Conservation (phyloP, 441 rosid genomes). For the Rhodomyrtus psidioides region DNA sequence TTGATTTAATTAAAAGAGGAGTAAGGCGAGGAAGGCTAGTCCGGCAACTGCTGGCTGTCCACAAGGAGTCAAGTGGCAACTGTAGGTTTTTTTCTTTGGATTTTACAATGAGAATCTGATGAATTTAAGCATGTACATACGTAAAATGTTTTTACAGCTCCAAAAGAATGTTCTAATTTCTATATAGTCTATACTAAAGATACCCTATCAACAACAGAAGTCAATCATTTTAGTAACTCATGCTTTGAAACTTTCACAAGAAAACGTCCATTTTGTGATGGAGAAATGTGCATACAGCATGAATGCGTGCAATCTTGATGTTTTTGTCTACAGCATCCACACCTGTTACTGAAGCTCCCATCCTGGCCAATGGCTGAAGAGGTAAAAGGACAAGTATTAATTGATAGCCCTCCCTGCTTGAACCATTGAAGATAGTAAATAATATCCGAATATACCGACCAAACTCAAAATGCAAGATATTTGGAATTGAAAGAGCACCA, state of each 20-base stretch:
- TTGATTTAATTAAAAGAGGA: no score
- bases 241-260: neutral
- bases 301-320: constrained; percentile 81
- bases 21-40: no score
- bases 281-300: constrained; percentile 59
- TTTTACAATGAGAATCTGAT: neutral
- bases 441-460: neutral
- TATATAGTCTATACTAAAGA: neutral
- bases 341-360: constrained; percentile 94
- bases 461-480: neutral
- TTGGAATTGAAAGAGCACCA: neutral
- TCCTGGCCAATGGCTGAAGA: constrained; percentile 83
- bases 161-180: neutral
- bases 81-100: neutral
- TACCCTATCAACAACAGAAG: neutral
- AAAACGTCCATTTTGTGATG: neutral
- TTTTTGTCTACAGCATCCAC: constrained; percentile 93
- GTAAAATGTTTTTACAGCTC: neutral
- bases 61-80: neutral
- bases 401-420: neutral
- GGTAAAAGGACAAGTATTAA: constrained; percentile 6
- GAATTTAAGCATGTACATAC: neutral
- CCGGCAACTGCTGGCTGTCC: no score
- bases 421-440: neutral
- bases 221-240: neutral